These are phyloP conservation scores for Erodium chrysanthum DNA, from an alignment of 441 rosid species.

Conservation along the genomic window DNA sequence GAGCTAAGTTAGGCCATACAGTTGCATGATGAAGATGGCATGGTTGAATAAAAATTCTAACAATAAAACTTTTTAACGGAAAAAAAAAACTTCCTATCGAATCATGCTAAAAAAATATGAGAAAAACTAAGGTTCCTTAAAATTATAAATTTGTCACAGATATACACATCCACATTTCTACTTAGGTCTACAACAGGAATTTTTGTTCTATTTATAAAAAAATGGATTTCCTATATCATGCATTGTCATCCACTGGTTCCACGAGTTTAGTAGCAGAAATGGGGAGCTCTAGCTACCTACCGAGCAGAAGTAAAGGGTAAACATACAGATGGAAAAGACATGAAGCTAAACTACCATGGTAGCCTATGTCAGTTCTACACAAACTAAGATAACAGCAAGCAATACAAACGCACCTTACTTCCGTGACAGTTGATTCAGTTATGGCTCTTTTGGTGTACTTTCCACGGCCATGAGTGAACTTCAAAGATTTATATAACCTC, in stretches of 20 bases:
- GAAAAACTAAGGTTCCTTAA: neutral
- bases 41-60: neutral
- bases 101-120: neutral
- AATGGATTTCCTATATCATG: neutral
- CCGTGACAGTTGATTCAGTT: slow-evolving; percentile 72
- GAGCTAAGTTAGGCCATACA: neutral
- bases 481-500: slow-evolving; percentile 85
- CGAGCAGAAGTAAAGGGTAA: neutral
- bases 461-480: slow-evolving; percentile 90
- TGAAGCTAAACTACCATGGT: neutral
- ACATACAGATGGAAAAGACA: neutral
- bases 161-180: neutral
- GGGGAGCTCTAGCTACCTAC: neutral
- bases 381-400: neutral
- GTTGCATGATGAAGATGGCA: neutral
- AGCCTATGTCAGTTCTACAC: neutral
- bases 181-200: neutral
- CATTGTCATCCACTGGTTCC: neutral
- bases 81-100: neutral
- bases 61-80: neutral
- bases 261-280: neutral
- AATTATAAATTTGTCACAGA: neutral
- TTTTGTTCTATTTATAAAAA: neutral
- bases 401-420: slow-evolving; percentile 59
- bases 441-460: slow-evolving; percentile 61